phyloP scores from a whole-genome alignment of 768 basidiomycete species.

The Suillus weaverae region DNA sequence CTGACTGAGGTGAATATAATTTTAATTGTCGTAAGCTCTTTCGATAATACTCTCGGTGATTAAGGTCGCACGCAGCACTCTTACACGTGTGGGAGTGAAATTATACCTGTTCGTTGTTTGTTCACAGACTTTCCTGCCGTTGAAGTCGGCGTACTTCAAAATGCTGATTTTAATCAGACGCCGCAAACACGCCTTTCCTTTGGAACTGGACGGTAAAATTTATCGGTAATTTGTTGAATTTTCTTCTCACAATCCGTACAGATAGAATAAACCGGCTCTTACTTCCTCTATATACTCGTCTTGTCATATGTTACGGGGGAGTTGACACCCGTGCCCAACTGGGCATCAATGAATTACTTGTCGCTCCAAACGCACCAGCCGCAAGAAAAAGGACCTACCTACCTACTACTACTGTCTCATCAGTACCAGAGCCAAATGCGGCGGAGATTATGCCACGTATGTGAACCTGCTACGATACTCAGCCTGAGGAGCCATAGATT shows the following conservation, averaged over 20 bases:
- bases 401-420: conserved; percentile 18
- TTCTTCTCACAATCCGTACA: conserved; percentile 14
- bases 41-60: neutral
- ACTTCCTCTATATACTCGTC: conserved; percentile 31
- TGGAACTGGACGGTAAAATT: conserved; percentile 28
- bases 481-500: neutral
- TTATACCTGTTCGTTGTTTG: conserved; percentile 50
- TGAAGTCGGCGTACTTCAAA: conserved; percentile 51
- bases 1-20: conserved; percentile 49
- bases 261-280: conserved; percentile 35
- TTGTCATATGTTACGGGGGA: conserved; percentile 28
- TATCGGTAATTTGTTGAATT: neutral
- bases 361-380: conserved; percentile 10
- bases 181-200: conserved; percentile 28
- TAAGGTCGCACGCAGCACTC: conserved; percentile 50
- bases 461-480: conserved; percentile 15
- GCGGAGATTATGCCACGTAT: conserved; percentile 40
- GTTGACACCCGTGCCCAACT: conserved; percentile 33
- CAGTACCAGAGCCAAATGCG: neutral
- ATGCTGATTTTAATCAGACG: conserved; percentile 44
- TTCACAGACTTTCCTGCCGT: conserved; percentile 35
- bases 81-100: conserved; percentile 41
- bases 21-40: neutral
- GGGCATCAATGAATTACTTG: conserved; percentile 35
- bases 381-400: neutral